Evolutionary conservation across 805 yeast genomes (phyloP), one percentile per base, ranked within the genome.

Genomic region (Teunomyces atbi): DNA sequence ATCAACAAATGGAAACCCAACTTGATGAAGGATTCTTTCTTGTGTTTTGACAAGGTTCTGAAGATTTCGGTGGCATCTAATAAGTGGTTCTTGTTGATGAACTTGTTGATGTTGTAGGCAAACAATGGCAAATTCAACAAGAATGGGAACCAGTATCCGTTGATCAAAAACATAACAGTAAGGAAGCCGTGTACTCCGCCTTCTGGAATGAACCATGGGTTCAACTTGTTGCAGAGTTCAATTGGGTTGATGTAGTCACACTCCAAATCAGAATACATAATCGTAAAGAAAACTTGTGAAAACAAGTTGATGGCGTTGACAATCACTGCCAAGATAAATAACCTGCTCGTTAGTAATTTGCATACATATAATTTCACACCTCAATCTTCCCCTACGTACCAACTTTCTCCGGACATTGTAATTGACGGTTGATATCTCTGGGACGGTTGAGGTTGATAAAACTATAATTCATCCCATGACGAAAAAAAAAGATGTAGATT

Each of bases 21-120:
- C 69, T 92, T 92, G 66, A 88, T 70, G 64, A 91, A 90, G 50
- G 89, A 79, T 71, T 91, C 98, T 67, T 86, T 86, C 81, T 94
- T 92, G 74, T 91, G 96, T 63, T 86, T 88, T 58, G 89, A 80
- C 62, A 92, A 79, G 35, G 97, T 91, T 75, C 98, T 82, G 73
- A 94, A 94, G 60, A 92, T 94, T 69, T 92, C 97, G 37, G 99
- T 92, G 48, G 98, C 98, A 68, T 94, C 99, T 66, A 91, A 82
- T 53, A 88, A 73, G 65, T 92, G 91, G 65, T 84, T 83, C 69
- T 89, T 89, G 58, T 80, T 81, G 66, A 84, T 69, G 61, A 89
- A 80, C 68, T 88, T 88, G 74, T 86, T 84, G 49, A 74, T 82
- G 65, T 94, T 94, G 77, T 77, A 94, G 23, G 90, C 94, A 45